Evolutionary conservation across 1,284 basidiomycete genomes (phyloP), one percentile per base, ranked within the genome.

Genomic region (Naganishia cerealis): DNA sequence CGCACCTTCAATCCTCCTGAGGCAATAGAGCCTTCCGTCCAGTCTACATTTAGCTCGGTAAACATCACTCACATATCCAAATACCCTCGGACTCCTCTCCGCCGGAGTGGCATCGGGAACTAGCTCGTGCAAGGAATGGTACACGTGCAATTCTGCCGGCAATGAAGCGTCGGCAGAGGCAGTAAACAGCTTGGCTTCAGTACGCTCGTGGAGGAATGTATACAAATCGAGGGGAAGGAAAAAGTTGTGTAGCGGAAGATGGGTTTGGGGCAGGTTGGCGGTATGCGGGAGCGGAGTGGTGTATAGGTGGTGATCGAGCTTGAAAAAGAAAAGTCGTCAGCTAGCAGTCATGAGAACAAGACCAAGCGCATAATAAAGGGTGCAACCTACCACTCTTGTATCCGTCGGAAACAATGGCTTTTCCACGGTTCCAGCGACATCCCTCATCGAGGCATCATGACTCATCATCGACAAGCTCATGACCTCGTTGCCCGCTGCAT

Each of bases 221-320:
- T 92, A 88, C 24, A 94, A 82, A 26, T 85, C 85, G 58, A 88
- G 85, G 0, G 92, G 88, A 68, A 87, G 86, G 82, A 87, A 92
- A 75, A 86, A 85, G 21, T 82, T 80, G 72, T 81, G 80, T 68
- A 82, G 79, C 43, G 82, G 80, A 55, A 82, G 81, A 53, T 82
- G 79, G 21, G 73, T 70, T 7, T 78, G 70, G 1, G 79, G 76
- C 24, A 75, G 75, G 62, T 82, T 83, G 57, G 82, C 79, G 40
- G 83, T 78, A 80, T 82, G 88, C 75, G 80, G 87, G 75, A 79
- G 84, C 0, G 84, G 82, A 0, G 84, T 81, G 2, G 91, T 89
- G 81, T 97, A 98, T 38, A 97, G 85, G 75, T 97, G 92, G 77
- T 98, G 93, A 76, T 96, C 88, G 57, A 96, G 85, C 88, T 93